Base-by-base conservation (phyloP, 139 green algal genomes). In the Chlamydomonas asymmetrica region DNA sequence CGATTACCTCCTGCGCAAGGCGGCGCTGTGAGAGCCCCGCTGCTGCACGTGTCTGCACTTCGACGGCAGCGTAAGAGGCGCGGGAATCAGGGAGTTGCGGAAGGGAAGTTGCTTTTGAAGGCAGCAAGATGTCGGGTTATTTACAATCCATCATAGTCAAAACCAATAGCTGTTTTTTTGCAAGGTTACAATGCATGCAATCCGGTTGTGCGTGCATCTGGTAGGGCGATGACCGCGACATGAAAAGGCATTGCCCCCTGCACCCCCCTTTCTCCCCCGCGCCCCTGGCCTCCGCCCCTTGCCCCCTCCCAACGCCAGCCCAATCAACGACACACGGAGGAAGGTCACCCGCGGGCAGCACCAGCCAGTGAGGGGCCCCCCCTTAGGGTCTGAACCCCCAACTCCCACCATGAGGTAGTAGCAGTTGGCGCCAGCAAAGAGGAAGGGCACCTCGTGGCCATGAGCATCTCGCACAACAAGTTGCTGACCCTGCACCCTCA, bases 371-470 rank as follows among this genome's bases (percentile, higher is more conserved):
- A 20, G 16, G 48, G 20, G 20, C 16, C 16, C 48, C 16, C 20
- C 20, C 48, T 40, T 49, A 67, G 22, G n/a, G n/a, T n/a, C n/a
- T n/a, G n/a, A 68, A 39, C 25, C 16, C 9, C 23, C 54, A 52
- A 13, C 5, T 18, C 75, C 60, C 66, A 86, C 85, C 80, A 94
- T 72, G 2, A 94, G 52, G 25, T 92, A 94, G 73, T 94, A 91
- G 65, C 81, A 91, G 78, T 94, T 94, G 25, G 76, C 81, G 38
- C 90, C 90, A 13, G 68, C 76, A 41, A 94, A 93, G 29, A 60
- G 81, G 22, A 82, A 92, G 0, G 83, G 85, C 6, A 29, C 45
- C 41, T 31, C 25, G 2, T 66, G 56, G n/a, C n/a, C n/a, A n/a
- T n/a, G n/a, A n/a, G n/a, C n/a, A n/a, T n/a, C n/a, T n/a, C 38